phyloP scores from a whole-genome alignment of 192 early-diverging fungal genomes.

The Coemansia sp. region DNA sequence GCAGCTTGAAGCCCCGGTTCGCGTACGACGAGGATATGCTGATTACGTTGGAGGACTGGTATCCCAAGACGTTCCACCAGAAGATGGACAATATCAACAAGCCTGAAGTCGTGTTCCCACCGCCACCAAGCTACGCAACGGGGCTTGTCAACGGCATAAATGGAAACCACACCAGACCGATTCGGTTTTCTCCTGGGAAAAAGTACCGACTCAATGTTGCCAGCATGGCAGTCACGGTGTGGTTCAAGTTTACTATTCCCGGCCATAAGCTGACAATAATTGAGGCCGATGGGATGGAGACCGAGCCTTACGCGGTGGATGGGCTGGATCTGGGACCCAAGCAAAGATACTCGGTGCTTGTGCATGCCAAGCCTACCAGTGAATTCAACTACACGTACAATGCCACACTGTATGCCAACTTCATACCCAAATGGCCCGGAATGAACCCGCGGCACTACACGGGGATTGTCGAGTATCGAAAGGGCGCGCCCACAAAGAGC shows the following conservation, averaged over 20 bases:
- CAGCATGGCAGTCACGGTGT: conserved; percentile 15
- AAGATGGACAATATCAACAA: conserved; percentile 1
- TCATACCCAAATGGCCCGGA: neutral
- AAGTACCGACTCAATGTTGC: conserved; percentile 17
- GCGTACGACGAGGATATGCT: conserved; percentile 64
- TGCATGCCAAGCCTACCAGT: conserved; percentile 7
- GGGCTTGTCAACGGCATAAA: conserved; percentile 19
- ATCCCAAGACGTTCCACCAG: conserved; percentile 16
- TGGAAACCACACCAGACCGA: conserved; percentile 6
- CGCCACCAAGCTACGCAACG: neutral
- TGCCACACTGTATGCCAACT: conserved; percentile 5
- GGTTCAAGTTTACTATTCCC: conserved; percentile 13
- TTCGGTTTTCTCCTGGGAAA: conserved; percentile 8
- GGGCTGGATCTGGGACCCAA: conserved; percentile 11
- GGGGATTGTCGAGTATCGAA: conserved; percentile 8
- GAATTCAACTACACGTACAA: conserved; percentile 21
- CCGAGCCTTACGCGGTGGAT: neutral
- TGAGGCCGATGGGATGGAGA: conserved; percentile 10
- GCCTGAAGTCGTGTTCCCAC: conserved; percentile 3
- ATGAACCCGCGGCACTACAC: conserved; percentile 9
- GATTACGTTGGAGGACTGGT: conserved; percentile 66
- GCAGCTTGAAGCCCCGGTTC: conserved; percentile 49
- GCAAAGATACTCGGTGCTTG: conserved; percentile 22
- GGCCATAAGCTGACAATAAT: conserved; percentile 13
- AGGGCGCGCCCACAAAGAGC: neutral